Evolutionary conservation across 257 asterid species (phyloP).

Genomic region (Salvia splendens): DNA sequence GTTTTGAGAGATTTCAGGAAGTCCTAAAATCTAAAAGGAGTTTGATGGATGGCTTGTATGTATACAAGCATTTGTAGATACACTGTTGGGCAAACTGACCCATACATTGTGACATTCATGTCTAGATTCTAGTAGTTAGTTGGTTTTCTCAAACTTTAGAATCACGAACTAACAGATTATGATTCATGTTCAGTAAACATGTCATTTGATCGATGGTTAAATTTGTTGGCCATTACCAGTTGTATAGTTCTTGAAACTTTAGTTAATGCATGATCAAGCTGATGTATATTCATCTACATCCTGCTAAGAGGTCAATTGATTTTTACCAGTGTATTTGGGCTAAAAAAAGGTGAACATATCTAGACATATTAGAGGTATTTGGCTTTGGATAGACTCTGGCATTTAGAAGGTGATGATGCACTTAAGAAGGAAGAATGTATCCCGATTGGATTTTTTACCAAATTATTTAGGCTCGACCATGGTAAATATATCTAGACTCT

Average conservation of each 20-base stretch:
- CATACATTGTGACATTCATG: background rate
- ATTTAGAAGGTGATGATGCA: background rate
- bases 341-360: background rate
- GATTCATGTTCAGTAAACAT: background rate
- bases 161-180: background rate
- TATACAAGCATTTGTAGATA: background rate
- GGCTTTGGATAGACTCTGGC: background rate
- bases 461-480: background rate
- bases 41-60: background rate
- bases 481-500: background rate
- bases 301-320: background rate
- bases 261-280: slow-evolving; percentile 6
- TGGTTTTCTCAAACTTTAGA: background rate
- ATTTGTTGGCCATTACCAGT: background rate
- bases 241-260: slow-evolving; percentile 15
- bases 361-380: background rate
- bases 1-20: background rate
- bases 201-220: background rate
- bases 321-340: background rate
- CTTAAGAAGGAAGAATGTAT: background rate
- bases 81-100: background rate
- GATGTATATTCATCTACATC: no score
- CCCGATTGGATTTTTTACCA: background rate
- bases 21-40: background rate
- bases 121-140: background rate